Conservation (phyloP, 352 stramenopile species). For the Globisporangium sylvaticum region DNA sequence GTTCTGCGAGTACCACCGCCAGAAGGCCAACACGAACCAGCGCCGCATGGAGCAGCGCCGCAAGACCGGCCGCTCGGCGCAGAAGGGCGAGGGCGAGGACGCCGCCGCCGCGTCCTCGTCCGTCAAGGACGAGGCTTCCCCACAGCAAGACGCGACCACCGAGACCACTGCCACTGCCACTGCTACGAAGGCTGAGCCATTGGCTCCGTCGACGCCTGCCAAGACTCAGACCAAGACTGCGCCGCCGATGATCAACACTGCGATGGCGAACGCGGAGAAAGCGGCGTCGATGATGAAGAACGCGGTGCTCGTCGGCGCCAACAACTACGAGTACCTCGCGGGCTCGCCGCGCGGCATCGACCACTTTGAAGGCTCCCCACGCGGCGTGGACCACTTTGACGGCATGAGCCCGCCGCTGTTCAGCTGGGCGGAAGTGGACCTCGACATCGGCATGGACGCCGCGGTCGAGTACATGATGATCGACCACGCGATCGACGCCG, state of each 20-base stretch:
- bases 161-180: not conserved
- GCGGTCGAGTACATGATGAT: constrained; percentile 79
- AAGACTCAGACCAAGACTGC: not conserved
- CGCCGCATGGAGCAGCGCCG: constrained; percentile 78
- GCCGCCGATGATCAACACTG: constrained; percentile 16
- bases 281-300: constrained; percentile 19
- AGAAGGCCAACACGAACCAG: constrained; percentile 85
- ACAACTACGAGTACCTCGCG: not conserved
- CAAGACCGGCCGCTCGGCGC: constrained; percentile 44
- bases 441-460: constrained; percentile 65
- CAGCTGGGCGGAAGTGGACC: constrained; percentile 73
- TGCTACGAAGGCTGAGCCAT: not conserved
- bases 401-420: constrained; percentile 28
- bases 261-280: constrained; percentile 15
- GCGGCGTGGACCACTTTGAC: constrained; percentile 48
- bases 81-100: not conserved
- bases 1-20: constrained; percentile 83
- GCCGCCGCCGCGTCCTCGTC: not conserved
- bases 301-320: not conserved
- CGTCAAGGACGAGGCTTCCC: constrained; percentile 6
- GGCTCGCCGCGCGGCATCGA: constrained; percentile 48
- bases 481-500: constrained; percentile 67
- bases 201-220: not conserved
- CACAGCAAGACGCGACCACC: too few relatives aligned
- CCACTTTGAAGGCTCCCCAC: constrained; percentile 32